Percentiles rank a stretch among this genome's conserved stretches.
These are phyloP conservation scores for Rhodotorula sp. DNA, from an alignment of 1,284 basidiomycete genomes.

Conservation along the genomic window DNA sequence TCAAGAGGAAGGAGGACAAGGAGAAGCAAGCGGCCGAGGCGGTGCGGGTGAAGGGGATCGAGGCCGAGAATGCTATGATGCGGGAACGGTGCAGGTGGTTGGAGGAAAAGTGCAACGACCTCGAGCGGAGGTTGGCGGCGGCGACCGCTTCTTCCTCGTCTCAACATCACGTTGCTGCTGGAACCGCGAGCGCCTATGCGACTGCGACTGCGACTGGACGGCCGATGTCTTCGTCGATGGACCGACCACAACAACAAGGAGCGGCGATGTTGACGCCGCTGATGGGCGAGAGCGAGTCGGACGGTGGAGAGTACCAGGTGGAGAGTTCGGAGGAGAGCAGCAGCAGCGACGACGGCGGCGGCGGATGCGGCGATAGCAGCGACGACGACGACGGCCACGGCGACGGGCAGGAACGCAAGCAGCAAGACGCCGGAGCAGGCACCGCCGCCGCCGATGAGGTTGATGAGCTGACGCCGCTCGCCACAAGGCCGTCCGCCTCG, in stretches of 20 bases:
- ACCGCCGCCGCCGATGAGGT: too few relatives aligned
- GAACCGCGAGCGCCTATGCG: too few relatives aligned
- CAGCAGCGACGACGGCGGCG: not conserved
- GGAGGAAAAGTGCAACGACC: not conserved
- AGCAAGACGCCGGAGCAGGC: not conserved
- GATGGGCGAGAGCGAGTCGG: not conserved
- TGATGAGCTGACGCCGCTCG: not conserved
- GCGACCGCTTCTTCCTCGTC: not conserved
- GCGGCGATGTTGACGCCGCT: not conserved
- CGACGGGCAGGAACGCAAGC: not conserved
- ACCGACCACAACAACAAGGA: not conserved
- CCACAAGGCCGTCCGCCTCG: not conserved
- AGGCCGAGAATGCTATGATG: conserved; percentile 4
- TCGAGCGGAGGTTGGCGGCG: conserved; percentile 1
- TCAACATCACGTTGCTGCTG: not conserved
- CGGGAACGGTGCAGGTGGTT: not conserved
- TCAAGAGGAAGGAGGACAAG: not conserved
- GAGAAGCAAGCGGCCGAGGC: conserved; percentile 4
- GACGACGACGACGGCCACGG: conserved; percentile 6
- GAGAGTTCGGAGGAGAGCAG: conserved; percentile 1
- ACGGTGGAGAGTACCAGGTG: conserved; percentile 8
- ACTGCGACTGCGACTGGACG: not conserved
- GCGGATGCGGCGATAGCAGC: not conserved
- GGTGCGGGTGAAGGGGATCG: not conserved
- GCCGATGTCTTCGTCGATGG: not conserved